A percentile compares a stretch with the other conserved stretches of the same genome.
These are phyloP conservation scores for Aspergillus sparsus DNA, from an alignment of 495 filamentous ascomycete species.

Conservation along the genomic window DNA sequence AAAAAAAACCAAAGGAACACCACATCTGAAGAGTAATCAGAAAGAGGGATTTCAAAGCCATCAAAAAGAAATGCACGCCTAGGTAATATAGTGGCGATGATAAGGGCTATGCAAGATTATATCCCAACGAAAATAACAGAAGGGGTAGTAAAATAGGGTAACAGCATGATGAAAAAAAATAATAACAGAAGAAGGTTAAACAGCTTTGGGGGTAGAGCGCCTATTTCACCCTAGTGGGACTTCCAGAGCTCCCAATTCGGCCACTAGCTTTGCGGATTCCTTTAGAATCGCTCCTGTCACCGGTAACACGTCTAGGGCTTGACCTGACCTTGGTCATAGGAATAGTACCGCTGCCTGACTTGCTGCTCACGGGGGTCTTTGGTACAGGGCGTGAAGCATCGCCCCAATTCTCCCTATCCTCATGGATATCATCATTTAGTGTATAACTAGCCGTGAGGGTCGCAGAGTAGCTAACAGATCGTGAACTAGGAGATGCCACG, in stretches of 20 bases:
- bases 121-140: conserved; percentile 13
- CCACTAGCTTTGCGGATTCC: conserved; percentile 91
- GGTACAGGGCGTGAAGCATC: conserved; percentile 42
- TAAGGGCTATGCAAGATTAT: conserved; percentile 24
- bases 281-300: conserved; percentile 54
- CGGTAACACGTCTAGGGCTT: conserved; percentile 61
- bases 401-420: conserved; percentile 50
- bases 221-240: conserved; percentile 37
- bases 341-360: conserved; percentile 66
- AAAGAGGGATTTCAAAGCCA: conserved; percentile 7
- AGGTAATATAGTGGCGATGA: conserved; percentile 13
- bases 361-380: conserved; percentile 65
- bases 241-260: conserved; percentile 79
- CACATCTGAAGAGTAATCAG: conserved; percentile 8
- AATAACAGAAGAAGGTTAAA: conserved; percentile 21
- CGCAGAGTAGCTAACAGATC: conserved; percentile 54
- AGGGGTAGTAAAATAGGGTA: not conserved
- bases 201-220: not conserved
- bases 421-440: conserved; percentile 43
- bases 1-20: conserved; percentile 13
- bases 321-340: conserved; percentile 72
- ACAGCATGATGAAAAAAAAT: not conserved
- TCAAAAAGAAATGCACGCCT: conserved; percentile 13
- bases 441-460: conserved; percentile 50
- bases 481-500: conserved; percentile 43